Evolutionary conservation across 2,329 filamentous ascomycete genomes (phyloP), one percentile per base, ranked within the genome.

Genomic region (Leptographium radiaticola): DNA sequence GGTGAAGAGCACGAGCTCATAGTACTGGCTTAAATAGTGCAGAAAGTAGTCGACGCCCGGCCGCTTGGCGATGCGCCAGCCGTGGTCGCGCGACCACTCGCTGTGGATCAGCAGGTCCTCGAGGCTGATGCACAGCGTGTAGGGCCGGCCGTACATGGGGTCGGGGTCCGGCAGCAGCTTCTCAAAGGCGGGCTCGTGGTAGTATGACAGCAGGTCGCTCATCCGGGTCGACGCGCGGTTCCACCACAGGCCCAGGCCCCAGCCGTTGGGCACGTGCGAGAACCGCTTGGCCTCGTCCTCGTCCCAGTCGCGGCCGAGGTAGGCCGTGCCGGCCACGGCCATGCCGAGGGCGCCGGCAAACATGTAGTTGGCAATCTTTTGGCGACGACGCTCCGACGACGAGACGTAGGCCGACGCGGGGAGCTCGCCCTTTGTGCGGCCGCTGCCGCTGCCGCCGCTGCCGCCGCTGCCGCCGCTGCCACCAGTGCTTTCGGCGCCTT

Each of bases 1-100:
- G 36, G 93, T 98, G 73, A 97, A 98, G 59, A 98, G 81, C 52
- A 97, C 93, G 53, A 98, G 76, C 69, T 98, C 93, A 66, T 96
- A 98, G 76, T 98, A 97, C 69, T 96, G 90, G 70, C 87, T 91
- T 49, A 98, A 79, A 68, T 98, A 98, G 65, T 88, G 87, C 59
- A 98, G 73, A 73, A 98, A 98, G 73, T 98, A 98, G 71, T 98
- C 93, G 57, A 94, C 80, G 47, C 93, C 93, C 39, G 93, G 93
- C 50, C 93, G 81, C 74, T 98, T 98, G 33, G 93, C 93, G 57
- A 94, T 79, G 61, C 91, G 83, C 89, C 93, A 98, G 56, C 93
- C 93, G 65, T 96, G 86, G 67, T 97, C 88, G 55, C 91, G 81
- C 30, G 83, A 81, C 93, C 93, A 98, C 67, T 95, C 89, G 65